Percentiles rank a stretch among this genome's conserved stretches.
phyloP scores from a whole-genome alignment of 2,329 filamentous ascomycete genomes.

The Pseudocercospora eumusae region DNA sequence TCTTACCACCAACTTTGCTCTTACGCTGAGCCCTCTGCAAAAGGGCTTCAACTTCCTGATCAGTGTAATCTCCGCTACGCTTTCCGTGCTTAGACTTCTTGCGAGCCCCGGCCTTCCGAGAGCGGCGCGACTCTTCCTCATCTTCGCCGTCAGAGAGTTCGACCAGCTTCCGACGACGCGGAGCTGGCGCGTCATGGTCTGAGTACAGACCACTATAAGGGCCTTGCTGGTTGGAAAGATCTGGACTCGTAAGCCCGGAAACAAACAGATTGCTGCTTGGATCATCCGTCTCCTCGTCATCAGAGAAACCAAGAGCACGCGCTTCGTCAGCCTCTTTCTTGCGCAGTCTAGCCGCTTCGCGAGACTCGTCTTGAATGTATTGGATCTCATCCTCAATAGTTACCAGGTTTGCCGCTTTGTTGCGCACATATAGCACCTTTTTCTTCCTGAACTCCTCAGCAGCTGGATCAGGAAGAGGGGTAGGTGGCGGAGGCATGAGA shows the following conservation, averaged over 20 bases:
- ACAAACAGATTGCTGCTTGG: conserved; percentile 20
- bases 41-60: conserved; percentile 19
- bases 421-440: conserved; percentile 16
- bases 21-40: conserved; percentile 5
- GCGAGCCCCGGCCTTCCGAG: neutral
- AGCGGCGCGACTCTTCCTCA: neutral
- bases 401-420: conserved; percentile 19
- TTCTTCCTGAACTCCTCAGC: conserved; percentile 14
- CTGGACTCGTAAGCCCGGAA: neutral
- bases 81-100: conserved; percentile 1
- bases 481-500: conserved; percentile 9
- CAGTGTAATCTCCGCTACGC: neutral
- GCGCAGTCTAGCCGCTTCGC: conserved; percentile 23
- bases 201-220: conserved; percentile 6
- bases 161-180: neutral
- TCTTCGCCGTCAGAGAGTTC: neutral
- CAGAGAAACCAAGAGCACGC: neutral
- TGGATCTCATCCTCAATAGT: conserved; percentile 29
- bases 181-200: neutral
- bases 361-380: conserved; percentile 27
- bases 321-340: conserved; percentile 26
- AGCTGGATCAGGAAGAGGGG: neutral
- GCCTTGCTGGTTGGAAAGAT: neutral
- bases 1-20: neutral
- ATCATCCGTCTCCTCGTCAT: conserved; percentile 11